Base-by-base conservation (phyloP, 495 filamentous ascomycete genomes). In the Opeltia flavorubescens region DNA sequence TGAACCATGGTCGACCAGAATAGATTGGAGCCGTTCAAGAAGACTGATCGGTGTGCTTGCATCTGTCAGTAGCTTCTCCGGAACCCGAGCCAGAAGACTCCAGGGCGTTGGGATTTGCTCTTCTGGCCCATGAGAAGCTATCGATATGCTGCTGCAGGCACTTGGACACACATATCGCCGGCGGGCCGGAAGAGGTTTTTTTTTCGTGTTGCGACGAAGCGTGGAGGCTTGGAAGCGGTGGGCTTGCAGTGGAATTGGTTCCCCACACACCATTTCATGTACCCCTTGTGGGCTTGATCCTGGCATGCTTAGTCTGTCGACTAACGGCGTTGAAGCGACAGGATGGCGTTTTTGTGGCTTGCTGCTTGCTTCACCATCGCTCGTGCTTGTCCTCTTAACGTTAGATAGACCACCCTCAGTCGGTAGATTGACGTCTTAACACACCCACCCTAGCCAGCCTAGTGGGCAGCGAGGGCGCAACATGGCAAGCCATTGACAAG, bases 401-500 rank as follows among this genome's bases (percentile, higher is more conserved):
- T 33, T 41, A 41, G 38, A 28, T 20, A 39, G 7, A 25, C 26
- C 35, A 17, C 47, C 30, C 25, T 47, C 23, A 13, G 13, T 44
- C 42, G 42, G 42, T 33, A 44, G 21, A 44, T 33, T 44, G 42
- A 44, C 42, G 42, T 44, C 42, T 34, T 47, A n/a, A n/a, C 33
- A 7, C 29, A 13, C 2, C 30, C 33, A 18, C 23, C 29, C 49
- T 50, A 40, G 46, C 45, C n/a, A 29, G 26, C 21, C 12, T 44
- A 44, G 42, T 26, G 42, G 18, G 42, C 45, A 26, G 21, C 30
- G 24, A 49, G 51, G 51, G 47, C 47, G 51, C 41, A 36, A 53
- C 44, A 33, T 44, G 25, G 42, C 42, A 44, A 44, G 51, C 51
- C 51, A 53, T 53, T 53, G 47, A 53, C 51, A 46, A 44, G 39